A percentile compares a stretch with the other conserved stretches of the same genome.
Evolutionary conservation across 768 basidiomycete species (phyloP).

Genomic region (Clitopilus passeckerianus): DNA sequence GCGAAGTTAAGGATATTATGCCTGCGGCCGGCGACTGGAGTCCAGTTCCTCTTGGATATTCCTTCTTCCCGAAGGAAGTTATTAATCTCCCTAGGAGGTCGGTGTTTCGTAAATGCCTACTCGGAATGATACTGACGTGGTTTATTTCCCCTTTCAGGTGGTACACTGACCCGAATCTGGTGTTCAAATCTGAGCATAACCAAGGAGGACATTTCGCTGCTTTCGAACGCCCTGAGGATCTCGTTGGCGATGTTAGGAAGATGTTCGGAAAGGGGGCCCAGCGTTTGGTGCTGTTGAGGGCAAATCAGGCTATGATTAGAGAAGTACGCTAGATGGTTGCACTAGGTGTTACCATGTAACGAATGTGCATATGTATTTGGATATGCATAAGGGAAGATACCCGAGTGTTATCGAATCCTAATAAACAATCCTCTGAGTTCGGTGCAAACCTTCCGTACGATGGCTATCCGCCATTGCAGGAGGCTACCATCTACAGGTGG

Average conservation of each 20-base stretch:
- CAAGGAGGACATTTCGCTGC: constrained; percentile 59
- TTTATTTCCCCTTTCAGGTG: constrained; percentile 29
- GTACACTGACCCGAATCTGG: constrained; percentile 27
- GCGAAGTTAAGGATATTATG: constrained; percentile 30
- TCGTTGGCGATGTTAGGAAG: constrained; percentile 45
- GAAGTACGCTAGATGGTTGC: not conserved
- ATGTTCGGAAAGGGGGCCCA: constrained; percentile 53
- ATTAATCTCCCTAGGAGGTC: constrained; percentile 23
- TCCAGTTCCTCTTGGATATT: constrained; percentile 41
- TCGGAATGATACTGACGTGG: not conserved
- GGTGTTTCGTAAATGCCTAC: constrained; percentile 5
- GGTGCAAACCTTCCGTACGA: no score
- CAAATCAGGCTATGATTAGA: constrained; percentile 31
- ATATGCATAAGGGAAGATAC: no score
- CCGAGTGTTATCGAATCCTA: no score
- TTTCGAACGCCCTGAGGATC: constrained; percentile 38
- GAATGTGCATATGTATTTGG: no score
- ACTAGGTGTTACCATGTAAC: not conserved
- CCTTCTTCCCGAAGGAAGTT: constrained; percentile 49
- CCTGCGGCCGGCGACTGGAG: constrained; percentile 6
- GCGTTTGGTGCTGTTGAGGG: constrained; percentile 43
- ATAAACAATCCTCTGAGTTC: no score
- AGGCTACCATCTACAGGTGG: no score
- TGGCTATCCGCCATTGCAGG: no score
- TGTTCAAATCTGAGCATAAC: constrained; percentile 44